Evolutionary conservation across 2,329 filamentous ascomycete genomes (phyloP), one percentile per base, ranked within the genome.

Genomic region (Xylariaceae sp.): DNA sequence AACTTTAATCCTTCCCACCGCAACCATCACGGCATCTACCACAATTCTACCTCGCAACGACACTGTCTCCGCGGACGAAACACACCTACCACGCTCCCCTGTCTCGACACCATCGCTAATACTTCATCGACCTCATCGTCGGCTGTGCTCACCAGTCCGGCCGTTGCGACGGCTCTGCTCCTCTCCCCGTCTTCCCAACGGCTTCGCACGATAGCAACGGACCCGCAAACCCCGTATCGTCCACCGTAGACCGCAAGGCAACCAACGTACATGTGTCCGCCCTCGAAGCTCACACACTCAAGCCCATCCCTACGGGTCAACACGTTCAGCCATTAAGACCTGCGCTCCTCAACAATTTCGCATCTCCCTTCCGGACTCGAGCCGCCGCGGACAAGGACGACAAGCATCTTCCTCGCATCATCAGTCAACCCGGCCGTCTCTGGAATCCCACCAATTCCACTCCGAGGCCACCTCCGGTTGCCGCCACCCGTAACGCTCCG

Each of bases 381-480:
- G 67, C 71, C 31, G 65, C 66, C 41, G 51, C 60, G 16, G 56
- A 62, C 38, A 55, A 63, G 28, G 51, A 57, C 7, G 50, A 60
- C 17, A 64, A 66, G 22, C 68, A 60, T 31, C 70, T 72, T 22
- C 66, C 71, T 44, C 71, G 69, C 47, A 73, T 71, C 31, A 69
- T 74, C 31, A 72, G 59, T 31, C 47, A 74, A 5, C 71, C 77
- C 18, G 75, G 76, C 42, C 78, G 79, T 34, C 77, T 83, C 58
- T 83, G 81, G 81, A 83, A 83, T 61, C 81, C 81, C 19, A 78
- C 78, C 53, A 83, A 83, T 63, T 83, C 79, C 22, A 83, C 80
- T 2, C 80, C 79, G 42, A 73, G 79, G 52, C 60, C 47, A 34
- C 47, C 57, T 33, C 59, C 64, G 11, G 66, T 48, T 57, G 70